Evolutionary conservation across 2,329 filamentous ascomycete species (phyloP).

Genomic region (Hymenoscyphus salicellus): DNA sequence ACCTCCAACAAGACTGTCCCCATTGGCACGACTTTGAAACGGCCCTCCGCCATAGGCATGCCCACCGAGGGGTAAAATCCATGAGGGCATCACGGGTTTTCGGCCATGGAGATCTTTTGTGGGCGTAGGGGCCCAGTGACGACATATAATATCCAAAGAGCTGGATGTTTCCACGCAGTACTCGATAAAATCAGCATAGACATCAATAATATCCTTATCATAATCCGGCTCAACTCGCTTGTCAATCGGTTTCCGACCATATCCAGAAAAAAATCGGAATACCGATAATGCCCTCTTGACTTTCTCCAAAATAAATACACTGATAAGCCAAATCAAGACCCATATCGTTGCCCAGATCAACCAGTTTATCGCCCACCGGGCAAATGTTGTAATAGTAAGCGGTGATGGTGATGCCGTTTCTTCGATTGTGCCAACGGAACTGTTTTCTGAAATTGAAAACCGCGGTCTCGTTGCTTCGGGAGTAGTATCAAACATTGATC

Average conservation of each 20-base stretch:
- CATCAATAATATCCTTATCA: conserved; percentile 20
- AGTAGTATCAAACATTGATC: no score
- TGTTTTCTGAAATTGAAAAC: no score
- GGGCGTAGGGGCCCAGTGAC: conserved; percentile 22
- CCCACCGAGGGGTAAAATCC: background rate
- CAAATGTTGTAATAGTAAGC: no score
- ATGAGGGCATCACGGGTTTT: background rate
- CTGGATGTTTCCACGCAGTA: conserved; percentile 26
- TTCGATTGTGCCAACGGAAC: no score
- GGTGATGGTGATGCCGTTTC: no score
- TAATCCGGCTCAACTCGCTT: conserved; percentile 21
- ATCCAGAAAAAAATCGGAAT: no score
- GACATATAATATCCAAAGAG: conserved; percentile 26
- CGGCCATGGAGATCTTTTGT: background rate
- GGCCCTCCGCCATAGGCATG: background rate
- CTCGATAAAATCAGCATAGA: conserved; percentile 27
- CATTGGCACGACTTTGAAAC: background rate
- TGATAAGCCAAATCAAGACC: background rate
- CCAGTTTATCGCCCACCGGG: background rate
- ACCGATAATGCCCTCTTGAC: no score
- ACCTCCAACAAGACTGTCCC: background rate
- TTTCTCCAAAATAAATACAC: no score
- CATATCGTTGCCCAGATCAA: background rate
- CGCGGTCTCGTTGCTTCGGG: no score
- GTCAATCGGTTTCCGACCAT: background rate